Conservation (phyloP, 2,329 filamentous ascomycete genomes). For the Stachybotrys elegans region DNA sequence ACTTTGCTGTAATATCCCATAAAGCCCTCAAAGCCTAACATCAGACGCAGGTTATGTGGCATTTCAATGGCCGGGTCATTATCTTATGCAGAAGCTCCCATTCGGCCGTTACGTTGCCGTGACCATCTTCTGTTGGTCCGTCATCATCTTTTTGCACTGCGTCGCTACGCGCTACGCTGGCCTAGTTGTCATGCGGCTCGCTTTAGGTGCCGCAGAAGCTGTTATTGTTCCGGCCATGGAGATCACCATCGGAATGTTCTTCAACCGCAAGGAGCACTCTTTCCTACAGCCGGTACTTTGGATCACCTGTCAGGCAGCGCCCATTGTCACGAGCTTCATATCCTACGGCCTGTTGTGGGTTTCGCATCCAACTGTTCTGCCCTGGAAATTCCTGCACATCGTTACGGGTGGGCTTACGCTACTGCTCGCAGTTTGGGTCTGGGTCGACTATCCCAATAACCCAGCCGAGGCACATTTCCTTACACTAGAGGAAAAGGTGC, state of each 20-base stretch:
- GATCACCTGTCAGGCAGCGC: constrained; percentile 25
- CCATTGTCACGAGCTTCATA: constrained; percentile 31
- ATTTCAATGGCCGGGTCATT: constrained; percentile 32
- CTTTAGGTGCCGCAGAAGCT: constrained; percentile 28
- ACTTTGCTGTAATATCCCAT: too few relatives aligned
- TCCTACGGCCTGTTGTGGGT: constrained; percentile 35
- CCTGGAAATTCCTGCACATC: constrained; percentile 35
- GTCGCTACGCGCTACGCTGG: constrained; percentile 28
- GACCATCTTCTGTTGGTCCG: constrained; percentile 27
- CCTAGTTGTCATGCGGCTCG: constrained; percentile 28
- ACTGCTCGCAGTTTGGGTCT: constrained; percentile 25
- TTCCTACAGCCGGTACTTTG: constrained; percentile 27
- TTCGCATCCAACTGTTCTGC: constrained; percentile 21
- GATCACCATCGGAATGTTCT: constrained; percentile 35
- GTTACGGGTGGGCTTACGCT: constrained; percentile 30
- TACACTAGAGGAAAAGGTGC: constrained; percentile 33
- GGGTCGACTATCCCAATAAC: constrained; percentile 32
- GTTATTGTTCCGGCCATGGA: constrained; percentile 34
- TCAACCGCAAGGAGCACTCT: constrained; percentile 27
- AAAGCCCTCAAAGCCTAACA: too few relatives aligned
- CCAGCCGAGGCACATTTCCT: constrained; percentile 32
- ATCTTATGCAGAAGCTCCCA: constrained; percentile 32
- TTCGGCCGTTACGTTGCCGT: constrained; percentile 29
- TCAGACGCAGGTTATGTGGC: constrained; percentile 25
- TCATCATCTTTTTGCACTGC: constrained; percentile 32